A percentile compares a stretch with the other conserved stretches of the same genome.
These are phyloP conservation scores for Tylopilus sp. DNA, from an alignment of 768 basidiomycete species.

Conservation along the genomic window DNA sequence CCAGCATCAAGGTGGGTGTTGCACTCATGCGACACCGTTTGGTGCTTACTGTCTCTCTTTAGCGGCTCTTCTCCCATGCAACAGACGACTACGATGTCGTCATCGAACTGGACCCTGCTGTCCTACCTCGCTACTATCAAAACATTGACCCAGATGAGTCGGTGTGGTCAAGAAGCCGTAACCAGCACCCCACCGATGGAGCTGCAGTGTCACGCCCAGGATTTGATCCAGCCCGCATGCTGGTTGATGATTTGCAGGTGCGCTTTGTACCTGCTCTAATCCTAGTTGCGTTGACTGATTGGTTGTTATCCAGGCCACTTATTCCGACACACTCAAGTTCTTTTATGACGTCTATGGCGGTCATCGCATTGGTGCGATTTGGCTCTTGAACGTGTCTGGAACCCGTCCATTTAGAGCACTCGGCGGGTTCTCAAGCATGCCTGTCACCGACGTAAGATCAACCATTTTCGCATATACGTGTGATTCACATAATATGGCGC, in stretches of 20 bases:
- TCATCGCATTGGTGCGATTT: conserved; percentile 73
- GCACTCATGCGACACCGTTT: background rate
- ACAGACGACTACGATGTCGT: conserved; percentile 83
- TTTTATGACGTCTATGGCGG: conserved; percentile 88
- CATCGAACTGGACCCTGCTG: conserved; percentile 62
- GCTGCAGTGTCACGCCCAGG: conserved; percentile 48
- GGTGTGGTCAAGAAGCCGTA: conserved; percentile 41
- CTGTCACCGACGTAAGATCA: conserved; percentile 36
- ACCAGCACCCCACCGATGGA: conserved; percentile 28
- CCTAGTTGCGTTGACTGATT: conserved; percentile 1
- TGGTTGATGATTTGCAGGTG: conserved; percentile 75
- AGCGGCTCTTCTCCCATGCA: conserved; percentile 88
- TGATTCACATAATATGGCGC: conserved; percentile 7
- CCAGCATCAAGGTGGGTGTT: conserved; percentile 57
- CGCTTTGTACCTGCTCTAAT: conserved; percentile 13
- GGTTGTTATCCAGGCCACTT: conserved; percentile 49
- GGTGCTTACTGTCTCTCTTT: conserved; percentile 2
- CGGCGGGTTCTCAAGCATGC: conserved; percentile 73
- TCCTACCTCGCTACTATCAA: conserved; percentile 73
- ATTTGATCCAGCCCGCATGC: conserved; percentile 72
- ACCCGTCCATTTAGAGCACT: conserved; percentile 74
- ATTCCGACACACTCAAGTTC: conserved; percentile 72
- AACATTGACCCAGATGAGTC: conserved; percentile 52
- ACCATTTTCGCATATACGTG: background rate
- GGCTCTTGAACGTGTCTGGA: conserved; percentile 67